Base-by-base conservation (phyloP, 306 rosid genomes). In the Nissolia schottii region DNA sequence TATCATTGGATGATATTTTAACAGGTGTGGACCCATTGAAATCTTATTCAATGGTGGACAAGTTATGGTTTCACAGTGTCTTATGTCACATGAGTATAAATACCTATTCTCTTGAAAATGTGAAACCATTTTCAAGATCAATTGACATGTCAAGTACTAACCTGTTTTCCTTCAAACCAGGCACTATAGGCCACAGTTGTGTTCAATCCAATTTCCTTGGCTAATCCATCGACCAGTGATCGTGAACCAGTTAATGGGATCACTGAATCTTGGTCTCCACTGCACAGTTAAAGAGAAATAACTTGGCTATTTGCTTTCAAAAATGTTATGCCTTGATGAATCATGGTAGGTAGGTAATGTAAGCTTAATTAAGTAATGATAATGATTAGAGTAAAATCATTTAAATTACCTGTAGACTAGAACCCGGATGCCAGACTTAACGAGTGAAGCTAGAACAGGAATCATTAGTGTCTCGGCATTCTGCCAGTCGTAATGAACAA, bases 161-260 rank as follows among this genome's bases (percentile, higher is more conserved):
- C 93, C 93, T 85, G 88, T 50, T 31, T 85, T 74, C 67, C 82
- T 5, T 20, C 71, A 61, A 88, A 83, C 93, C 93, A 88, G 13
- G 82, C 67, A 75, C 85, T 79, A 24, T 88, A 85, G 7, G 87
- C 60, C 55, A 74, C 82, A 9, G 79, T 84, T 58, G 80, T 74
- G 46, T 77, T 82, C n/a, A 85, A 68, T 56, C 78, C 41, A 2
- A 78, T 20, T 9, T 79, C 76, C 67, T 61, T 76, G 63, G 87
- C 91, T 28, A 84, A 54, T 25, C 28, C 48, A 79, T 77, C 41
- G 35, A 87, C 80, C 1, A 81, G 72, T 6, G 57, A 61, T 70
- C 91, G 48, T 3, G 82, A 81, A 11, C 87, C 91, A 1, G 11
- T 32, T n/a, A 86, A 76, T 4, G 90, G 86, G 19, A 86, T n/a